Evolutionary conservation across 2,329 filamentous ascomycete genomes (phyloP).

Genomic region (Sclerotinia subarctica): DNA sequence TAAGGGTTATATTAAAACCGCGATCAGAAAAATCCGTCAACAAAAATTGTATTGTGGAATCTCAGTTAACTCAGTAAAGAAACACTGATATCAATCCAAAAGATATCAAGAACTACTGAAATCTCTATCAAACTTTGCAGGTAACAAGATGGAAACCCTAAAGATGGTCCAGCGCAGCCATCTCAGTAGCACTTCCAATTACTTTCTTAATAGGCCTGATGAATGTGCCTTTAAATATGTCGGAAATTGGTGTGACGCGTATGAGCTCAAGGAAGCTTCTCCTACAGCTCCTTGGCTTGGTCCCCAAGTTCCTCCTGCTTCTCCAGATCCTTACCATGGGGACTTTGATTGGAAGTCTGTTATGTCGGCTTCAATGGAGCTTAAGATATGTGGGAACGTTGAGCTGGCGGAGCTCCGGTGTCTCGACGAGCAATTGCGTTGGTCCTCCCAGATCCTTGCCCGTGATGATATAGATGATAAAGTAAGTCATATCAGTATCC

Average conservation of each 20-base stretch:
- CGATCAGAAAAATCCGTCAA: neutral
- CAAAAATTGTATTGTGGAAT: neutral
- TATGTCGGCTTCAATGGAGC: neutral
- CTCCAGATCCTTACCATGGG: neutral
- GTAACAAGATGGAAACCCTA: neutral
- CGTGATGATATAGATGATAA: no score
- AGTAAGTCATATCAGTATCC: neutral
- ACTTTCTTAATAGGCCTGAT: accelerated
- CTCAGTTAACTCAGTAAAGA: neutral
- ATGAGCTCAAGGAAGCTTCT: neutral
- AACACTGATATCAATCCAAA: no score
- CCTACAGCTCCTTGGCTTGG: neutral
- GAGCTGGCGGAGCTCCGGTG: accelerated
- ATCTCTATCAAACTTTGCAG: neutral
- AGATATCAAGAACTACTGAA: neutral
- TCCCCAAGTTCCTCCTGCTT: neutral
- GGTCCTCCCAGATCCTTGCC: no score
- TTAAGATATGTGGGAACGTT: accelerated
- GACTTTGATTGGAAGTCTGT: neutral
- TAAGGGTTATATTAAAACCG: neutral
- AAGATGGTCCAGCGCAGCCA: neutral
- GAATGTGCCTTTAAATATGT: neutral
- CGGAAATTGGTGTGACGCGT: neutral
- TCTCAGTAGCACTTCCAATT: neutral
- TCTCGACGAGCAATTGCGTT: neutral